Conservation (phyloP, 495 filamentous ascomycete species). For the Hypoxylon fuscum region DNA sequence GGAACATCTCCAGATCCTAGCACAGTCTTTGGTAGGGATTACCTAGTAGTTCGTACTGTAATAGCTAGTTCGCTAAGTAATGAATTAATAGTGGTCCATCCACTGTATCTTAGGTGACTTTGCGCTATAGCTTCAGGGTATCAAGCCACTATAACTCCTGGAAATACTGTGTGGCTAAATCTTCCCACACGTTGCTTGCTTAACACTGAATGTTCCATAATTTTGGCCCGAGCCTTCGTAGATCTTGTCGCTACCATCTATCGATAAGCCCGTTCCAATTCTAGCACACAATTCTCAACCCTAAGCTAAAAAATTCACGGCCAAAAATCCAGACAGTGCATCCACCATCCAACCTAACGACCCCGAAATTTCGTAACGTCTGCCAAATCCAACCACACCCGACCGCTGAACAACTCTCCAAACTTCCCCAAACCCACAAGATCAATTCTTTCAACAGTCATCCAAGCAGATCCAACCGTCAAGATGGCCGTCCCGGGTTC, state of each 20-base stretch:
- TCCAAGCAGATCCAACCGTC: slow-evolving; percentile 44
- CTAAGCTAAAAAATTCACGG: slow-evolving; percentile 42
- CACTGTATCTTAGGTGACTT: too few relatives aligned
- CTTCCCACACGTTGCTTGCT: too few relatives aligned
- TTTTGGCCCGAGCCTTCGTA: too few relatives aligned
- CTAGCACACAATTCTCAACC: slow-evolving; percentile 43
- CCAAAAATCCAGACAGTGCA: slow-evolving; percentile 37
- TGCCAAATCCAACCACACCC: slow-evolving; percentile 28
- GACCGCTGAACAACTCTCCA: slow-evolving; percentile 21
- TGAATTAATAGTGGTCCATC: too few relatives aligned
- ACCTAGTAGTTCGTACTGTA: too few relatives aligned
- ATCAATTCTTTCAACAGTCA: slow-evolving; percentile 39
- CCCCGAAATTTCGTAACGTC: slow-evolving; percentile 29
- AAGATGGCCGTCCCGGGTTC: slow-evolving; percentile 62
- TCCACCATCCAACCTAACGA: slow-evolving; percentile 26
- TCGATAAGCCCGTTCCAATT: slow-evolving; percentile 12
- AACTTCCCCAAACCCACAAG: slow-evolving; percentile 20
- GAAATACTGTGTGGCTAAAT: too few relatives aligned
- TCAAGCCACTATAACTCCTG: too few relatives aligned
- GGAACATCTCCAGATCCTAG: too few relatives aligned
- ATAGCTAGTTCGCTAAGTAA: too few relatives aligned
- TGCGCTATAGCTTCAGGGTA: too few relatives aligned
- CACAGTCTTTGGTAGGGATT: too few relatives aligned
- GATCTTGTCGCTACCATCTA: slow-evolving; percentile 2
- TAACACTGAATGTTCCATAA: too few relatives aligned